These are phyloP conservation scores for Penicillium digitatum DNA, from an alignment of 2,329 filamentous ascomycete genomes.

Conservation along the genomic window DNA sequence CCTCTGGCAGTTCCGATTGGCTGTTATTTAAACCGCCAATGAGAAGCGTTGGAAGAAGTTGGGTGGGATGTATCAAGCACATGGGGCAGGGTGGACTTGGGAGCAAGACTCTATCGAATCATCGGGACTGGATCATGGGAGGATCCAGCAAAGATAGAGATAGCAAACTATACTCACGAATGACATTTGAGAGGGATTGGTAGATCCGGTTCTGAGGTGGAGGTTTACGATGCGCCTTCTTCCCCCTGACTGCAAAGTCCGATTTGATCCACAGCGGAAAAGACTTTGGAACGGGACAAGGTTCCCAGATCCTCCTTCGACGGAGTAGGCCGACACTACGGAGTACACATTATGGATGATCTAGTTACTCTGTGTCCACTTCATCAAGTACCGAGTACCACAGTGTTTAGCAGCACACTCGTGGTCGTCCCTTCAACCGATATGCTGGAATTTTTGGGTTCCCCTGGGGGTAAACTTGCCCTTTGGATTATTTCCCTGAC, in stretches of 20 bases:
- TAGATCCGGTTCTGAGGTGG: not conserved
- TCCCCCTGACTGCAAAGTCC: not conserved
- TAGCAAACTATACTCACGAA: not conserved
- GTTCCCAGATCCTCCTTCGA: not conserved
- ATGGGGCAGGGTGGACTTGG: not conserved
- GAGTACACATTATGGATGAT: not conserved
- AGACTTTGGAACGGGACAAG: not conserved
- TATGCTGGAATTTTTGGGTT: not conserved
- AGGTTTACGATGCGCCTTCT: not conserved
- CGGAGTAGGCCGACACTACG: not conserved
- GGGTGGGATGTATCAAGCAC: not conserved
- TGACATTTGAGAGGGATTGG: not conserved
- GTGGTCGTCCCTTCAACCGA: conserved; percentile 6
- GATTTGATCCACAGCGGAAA: not conserved
- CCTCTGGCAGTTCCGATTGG: not conserved
- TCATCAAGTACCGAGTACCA: not conserved
- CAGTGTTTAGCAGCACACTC: conserved; percentile 1
- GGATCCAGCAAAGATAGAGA: not conserved
- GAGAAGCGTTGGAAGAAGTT: not conserved
- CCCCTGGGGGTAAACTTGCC: not conserved
- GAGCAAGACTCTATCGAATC: not conserved
- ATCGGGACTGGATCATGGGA: not conserved
- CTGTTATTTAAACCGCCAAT: not conserved
- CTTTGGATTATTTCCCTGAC: not conserved
- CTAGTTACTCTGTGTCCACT: not conserved